A percentile compares a stretch with the other conserved stretches of the same genome.
Evolutionary conservation across 1,139 yeast genomes (phyloP).

Genomic region (Candida dubliniensis): DNA sequence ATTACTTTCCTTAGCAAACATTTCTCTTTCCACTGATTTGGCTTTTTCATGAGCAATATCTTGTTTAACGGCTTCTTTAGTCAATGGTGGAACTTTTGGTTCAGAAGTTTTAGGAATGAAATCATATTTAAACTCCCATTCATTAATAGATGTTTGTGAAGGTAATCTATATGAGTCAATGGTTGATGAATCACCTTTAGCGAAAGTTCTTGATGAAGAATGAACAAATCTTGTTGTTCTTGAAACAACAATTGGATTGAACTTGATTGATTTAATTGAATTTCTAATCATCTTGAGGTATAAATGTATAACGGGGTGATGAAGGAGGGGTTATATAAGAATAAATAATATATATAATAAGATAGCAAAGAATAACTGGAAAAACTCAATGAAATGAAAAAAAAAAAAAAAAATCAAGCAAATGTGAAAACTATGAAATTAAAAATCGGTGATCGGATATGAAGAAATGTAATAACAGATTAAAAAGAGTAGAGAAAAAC

Average conservation of each 20-base stretch:
- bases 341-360: not conserved
- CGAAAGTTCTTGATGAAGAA: conserved; percentile 14
- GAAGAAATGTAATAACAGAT: not conserved
- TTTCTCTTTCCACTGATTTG: conserved; percentile 43
- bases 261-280: conserved; percentile 17
- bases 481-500: not conserved
- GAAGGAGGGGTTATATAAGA: not conserved
- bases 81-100: conserved; percentile 54
- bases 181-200: conserved; percentile 47
- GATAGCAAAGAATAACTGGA: not conserved
- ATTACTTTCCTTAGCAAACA: conserved; percentile 36
- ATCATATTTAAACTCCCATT: conserved; percentile 55
- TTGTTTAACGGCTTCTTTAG: conserved; percentile 50
- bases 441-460: conserved; percentile 2
- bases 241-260: conserved; percentile 10
- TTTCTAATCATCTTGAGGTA: conserved; percentile 10
- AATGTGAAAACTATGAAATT: not conserved
- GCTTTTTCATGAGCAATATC: conserved; percentile 47
- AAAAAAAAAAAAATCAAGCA: not conserved
- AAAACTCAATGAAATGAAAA: not conserved
- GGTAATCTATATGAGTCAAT: conserved; percentile 48
- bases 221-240: conserved; percentile 7
- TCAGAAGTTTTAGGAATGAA: conserved; percentile 44
- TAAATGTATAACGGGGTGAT: conserved; percentile 1
- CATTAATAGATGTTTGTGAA: conserved; percentile 48